Conservation (phyloP, 164 flowering plant species). For the Vitis amurensis region DNA sequence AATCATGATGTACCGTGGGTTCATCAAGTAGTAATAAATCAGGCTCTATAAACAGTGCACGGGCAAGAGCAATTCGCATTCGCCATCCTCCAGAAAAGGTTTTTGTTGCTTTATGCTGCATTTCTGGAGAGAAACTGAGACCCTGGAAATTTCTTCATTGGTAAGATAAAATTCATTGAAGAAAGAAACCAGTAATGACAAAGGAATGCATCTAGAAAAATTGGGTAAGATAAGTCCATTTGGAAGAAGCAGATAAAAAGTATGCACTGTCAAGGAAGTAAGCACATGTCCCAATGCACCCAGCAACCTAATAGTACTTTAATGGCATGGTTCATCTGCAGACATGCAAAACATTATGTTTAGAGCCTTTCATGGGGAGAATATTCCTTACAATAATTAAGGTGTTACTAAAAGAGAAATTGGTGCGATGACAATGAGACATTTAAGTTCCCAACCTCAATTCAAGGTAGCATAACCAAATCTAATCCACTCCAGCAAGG, state of each 20-base stretch:
- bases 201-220: neutral
- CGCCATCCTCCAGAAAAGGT: slow-evolving; percentile 99
- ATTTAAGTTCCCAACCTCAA: too few species aligned
- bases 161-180: slow-evolving; percentile 1
- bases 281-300: neutral
- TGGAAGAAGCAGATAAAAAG: too few species aligned
- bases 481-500: too few species aligned
- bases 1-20: slow-evolving; percentile 64
- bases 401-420: too few species aligned
- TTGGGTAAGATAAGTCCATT: too few species aligned
- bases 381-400: too few species aligned
- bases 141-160: slow-evolving; percentile 54
- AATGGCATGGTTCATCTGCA: neutral
- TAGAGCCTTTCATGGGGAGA: too few species aligned
- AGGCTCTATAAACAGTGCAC: slow-evolving; percentile 96
- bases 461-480: too few species aligned
- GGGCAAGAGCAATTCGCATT: slow-evolving; percentile 99
- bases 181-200: neutral
- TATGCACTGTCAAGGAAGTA: too few species aligned
- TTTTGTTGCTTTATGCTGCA: slow-evolving; percentile 82
- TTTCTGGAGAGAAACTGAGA: slow-evolving; percentile 93
- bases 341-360: neutral
- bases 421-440: too few species aligned
- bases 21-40: slow-evolving; percentile 95
- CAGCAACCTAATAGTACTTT: neutral